Evolutionary conservation across 2,329 filamentous ascomycete genomes (phyloP).

Genomic region (Biscogniauxia mediterranea): DNA sequence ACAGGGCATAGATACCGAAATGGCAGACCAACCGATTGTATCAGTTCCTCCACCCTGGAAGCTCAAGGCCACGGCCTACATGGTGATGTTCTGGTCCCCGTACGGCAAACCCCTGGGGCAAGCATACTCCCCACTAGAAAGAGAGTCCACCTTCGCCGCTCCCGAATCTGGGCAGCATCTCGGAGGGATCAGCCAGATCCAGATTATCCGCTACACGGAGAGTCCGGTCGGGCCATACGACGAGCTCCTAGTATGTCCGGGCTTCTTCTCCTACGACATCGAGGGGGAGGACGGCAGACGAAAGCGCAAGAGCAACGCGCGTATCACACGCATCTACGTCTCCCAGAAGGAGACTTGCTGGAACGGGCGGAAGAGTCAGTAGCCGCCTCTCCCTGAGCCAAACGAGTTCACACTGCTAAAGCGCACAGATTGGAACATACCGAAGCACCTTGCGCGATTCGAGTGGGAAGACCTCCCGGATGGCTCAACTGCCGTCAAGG

Average conservation of each 20-base stretch:
- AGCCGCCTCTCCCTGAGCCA: background rate
- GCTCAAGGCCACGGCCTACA: slow-evolving; percentile 44
- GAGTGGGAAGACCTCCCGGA: slow-evolving; percentile 40
- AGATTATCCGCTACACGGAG: slow-evolving; percentile 50
- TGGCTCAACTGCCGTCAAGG: slow-evolving; percentile 39
- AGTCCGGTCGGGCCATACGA: slow-evolving; percentile 54
- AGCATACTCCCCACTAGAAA: slow-evolving; percentile 48
- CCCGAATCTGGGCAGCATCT: slow-evolving; percentile 35
- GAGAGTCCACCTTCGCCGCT: slow-evolving; percentile 37
- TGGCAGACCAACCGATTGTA: slow-evolving; percentile 19
- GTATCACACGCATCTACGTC: slow-evolving; percentile 55
- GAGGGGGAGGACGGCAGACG: slow-evolving; percentile 35
- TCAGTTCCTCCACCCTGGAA: slow-evolving; percentile 41
- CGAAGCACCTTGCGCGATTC: slow-evolving; percentile 54
- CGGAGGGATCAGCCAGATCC: slow-evolving; percentile 48
- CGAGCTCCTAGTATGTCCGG: slow-evolving; percentile 49
- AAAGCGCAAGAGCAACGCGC: slow-evolving; percentile 35
- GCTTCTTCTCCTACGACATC: slow-evolving; percentile 41
- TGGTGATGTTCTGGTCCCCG: slow-evolving; percentile 41
- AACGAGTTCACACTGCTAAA: no score
- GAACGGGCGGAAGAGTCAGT: slow-evolving; percentile 50
- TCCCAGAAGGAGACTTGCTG: slow-evolving; percentile 51
- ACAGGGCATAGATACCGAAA: background rate
- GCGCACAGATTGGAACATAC: slow-evolving; percentile 51
- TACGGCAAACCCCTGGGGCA: slow-evolving; percentile 35